Percentiles rank a stretch among this genome's conserved stretches.
phyloP scores from a whole-genome alignment of 2,329 filamentous ascomycete species.

The Pseudogymnoascus pannorum region DNA sequence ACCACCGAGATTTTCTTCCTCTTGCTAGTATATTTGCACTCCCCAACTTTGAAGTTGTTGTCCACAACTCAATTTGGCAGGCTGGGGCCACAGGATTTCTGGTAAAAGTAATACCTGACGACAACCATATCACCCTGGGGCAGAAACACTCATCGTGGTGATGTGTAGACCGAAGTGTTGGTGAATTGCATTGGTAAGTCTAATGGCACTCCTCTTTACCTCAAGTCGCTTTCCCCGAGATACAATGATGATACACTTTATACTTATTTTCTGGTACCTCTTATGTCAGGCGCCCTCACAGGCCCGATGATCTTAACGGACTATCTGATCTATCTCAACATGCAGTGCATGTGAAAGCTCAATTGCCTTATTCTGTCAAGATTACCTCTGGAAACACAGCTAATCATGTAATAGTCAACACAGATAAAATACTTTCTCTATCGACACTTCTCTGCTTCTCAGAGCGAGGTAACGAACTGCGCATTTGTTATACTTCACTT shows the following conservation, averaged over 20 bases:
- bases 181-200: neutral
- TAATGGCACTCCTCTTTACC: neutral
- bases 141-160: neutral
- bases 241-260: constrained; percentile 66
- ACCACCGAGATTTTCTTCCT: constrained; percentile 1
- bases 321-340: constrained; percentile 56
- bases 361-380: neutral
- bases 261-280: constrained; percentile 89
- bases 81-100: neutral
- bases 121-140: neutral
- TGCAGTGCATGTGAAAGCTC: constrained; percentile 4
- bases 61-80: neutral
- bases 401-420: constrained; percentile 3
- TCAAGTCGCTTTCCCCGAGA: constrained; percentile 4
- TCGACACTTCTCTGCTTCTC: neutral
- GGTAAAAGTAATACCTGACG: neutral
- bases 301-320: constrained; percentile 74
- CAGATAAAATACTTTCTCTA: neutral
- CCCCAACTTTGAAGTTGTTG: neutral
- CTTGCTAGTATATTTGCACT: neutral
- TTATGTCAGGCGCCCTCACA: constrained; percentile 70
- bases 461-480: neutral
- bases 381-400: neutral
- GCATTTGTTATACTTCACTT: neutral
- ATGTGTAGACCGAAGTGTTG: neutral